These are phyloP conservation scores for Nakaseomyces sp. DNA, from an alignment of 1,139 yeast genomes.

Conservation along the genomic window DNA sequence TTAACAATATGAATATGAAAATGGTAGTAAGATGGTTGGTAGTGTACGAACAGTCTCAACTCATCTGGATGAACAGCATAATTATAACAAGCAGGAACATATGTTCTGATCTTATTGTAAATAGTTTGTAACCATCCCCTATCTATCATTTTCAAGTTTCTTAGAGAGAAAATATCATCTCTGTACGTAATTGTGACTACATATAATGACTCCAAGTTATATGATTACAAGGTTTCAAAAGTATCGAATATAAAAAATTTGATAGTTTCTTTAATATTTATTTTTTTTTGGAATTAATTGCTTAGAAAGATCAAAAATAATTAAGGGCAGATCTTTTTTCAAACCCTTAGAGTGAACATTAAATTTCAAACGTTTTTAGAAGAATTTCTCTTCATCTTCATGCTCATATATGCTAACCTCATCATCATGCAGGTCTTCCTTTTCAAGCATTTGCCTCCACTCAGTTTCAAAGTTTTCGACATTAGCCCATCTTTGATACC, in stretches of 20 bases:
- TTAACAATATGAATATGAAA: conserved; percentile 87
- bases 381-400: conserved; percentile 16
- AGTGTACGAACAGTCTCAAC: conserved; percentile 70
- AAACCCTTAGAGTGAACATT: neutral
- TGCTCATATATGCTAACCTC: conserved; percentile 18
- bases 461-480: conserved; percentile 55
- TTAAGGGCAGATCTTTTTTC: too few species aligned
- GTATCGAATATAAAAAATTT: too few species aligned
- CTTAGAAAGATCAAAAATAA: neutral
- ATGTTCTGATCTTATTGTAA: conserved; percentile 37
- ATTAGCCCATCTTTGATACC: conserved; percentile 52
- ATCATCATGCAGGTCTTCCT: conserved; percentile 18
- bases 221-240: too few species aligned
- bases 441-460: conserved; percentile 21
- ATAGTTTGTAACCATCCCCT: conserved; percentile 46
- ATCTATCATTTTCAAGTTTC: conserved; percentile 62
- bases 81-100: conserved; percentile 42
- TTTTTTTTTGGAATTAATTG: too few species aligned
- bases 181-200: conserved; percentile 69
- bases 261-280: too few species aligned
- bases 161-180: conserved; percentile 56
- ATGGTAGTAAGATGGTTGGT: conserved; percentile 94
- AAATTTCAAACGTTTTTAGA: conserved; percentile 7
- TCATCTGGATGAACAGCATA: conserved; percentile 32
- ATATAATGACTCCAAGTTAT: conserved; percentile 59